phyloP scores from a whole-genome alignment of 2,329 filamentous ascomycete species.

The Neurospora sp. region DNA sequence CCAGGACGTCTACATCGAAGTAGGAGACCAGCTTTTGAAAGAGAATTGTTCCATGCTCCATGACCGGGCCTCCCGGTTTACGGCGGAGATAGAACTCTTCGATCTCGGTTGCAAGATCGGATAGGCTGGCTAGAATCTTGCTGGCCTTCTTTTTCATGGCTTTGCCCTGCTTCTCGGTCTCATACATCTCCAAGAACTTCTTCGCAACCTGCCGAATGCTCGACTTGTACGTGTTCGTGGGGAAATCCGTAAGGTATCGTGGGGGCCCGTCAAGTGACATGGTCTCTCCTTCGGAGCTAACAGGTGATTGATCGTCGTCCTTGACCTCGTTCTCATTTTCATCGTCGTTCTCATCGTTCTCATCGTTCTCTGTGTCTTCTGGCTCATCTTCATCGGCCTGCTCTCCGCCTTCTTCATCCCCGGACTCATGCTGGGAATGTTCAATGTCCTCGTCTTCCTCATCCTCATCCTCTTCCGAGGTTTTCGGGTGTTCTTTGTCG shows the following conservation, averaged over 20 bases:
- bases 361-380: conserved; percentile 40
- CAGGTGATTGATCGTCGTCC: conserved; percentile 56
- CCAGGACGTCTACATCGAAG: conserved; percentile 79
- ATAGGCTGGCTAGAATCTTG: conserved; percentile 64
- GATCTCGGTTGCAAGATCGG: conserved; percentile 61
- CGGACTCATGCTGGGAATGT: conserved; percentile 1
- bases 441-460: conserved; percentile 26
- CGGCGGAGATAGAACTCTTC: conserved; percentile 57
- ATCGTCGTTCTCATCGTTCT: conserved; percentile 45
- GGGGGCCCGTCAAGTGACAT: conserved; percentile 51
- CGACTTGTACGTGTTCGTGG: conserved; percentile 58
- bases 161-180: conserved; percentile 62
- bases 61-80: conserved; percentile 33
- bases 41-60: conserved; percentile 49
- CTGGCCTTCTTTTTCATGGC: conserved; percentile 70
- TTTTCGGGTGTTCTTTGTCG: conserved; percentile 10
- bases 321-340: conserved; percentile 46
- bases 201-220: conserved; percentile 69
- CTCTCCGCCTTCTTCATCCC: conserved; percentile 26
- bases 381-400: conserved; percentile 29
- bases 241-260: conserved; percentile 37
- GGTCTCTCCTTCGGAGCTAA: conserved; percentile 56
- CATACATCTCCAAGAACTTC: conserved; percentile 75
- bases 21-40: conserved; percentile 71
- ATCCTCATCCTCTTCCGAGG: conserved; percentile 14